These are phyloP conservation scores for Yamadazyma trypodendri DNA, from an alignment of 1,139 yeast species.

Conservation along the genomic window DNA sequence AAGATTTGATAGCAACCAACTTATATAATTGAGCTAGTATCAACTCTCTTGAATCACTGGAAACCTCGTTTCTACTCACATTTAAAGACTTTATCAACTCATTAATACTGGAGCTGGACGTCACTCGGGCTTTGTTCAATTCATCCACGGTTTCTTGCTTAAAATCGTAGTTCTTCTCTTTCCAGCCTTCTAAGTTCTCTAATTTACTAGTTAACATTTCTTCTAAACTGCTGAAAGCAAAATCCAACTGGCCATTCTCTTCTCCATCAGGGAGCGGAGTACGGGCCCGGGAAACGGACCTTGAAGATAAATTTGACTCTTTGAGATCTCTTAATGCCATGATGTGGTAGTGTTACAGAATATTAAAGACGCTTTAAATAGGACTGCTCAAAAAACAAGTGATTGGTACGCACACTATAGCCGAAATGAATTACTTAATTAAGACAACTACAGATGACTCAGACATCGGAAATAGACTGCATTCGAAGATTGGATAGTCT, in stretches of 20 bases:
- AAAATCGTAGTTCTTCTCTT: slow-evolving; percentile 20
- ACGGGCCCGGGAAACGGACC: slow-evolving; percentile 40
- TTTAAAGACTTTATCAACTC: slow-evolving; percentile 42
- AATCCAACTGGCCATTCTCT: slow-evolving; percentile 41
- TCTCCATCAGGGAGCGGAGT: slow-evolving; percentile 47
- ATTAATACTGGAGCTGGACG: slow-evolving; percentile 38
- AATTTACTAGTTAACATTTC: slow-evolving; percentile 40
- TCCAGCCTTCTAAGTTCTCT: slow-evolving; percentile 29
- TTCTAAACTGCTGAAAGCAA: slow-evolving; percentile 39
- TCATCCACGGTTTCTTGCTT: slow-evolving; percentile 33
- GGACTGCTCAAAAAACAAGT: slow-evolving; percentile 1
- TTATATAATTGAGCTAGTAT: slow-evolving; percentile 52
- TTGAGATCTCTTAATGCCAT: slow-evolving; percentile 1
- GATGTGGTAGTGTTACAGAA: neutral
- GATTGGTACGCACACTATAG: slow-evolving; percentile 1
- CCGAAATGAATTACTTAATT: no score
- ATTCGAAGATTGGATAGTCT: neutral
- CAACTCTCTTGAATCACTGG: slow-evolving; percentile 49
- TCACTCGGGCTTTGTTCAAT: slow-evolving; percentile 36
- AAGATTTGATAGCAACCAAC: slow-evolving; percentile 44
- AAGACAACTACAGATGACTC: no score
- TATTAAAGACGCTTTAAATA: neutral
- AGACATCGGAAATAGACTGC: neutral
- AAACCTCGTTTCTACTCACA: slow-evolving; percentile 43
- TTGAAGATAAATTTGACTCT: slow-evolving; percentile 28